A percentile compares a stretch with the other conserved stretches of the same genome.
phyloP scores from a whole-genome alignment of 2,329 filamentous ascomycete species.

The Penicillium thymicola region DNA sequence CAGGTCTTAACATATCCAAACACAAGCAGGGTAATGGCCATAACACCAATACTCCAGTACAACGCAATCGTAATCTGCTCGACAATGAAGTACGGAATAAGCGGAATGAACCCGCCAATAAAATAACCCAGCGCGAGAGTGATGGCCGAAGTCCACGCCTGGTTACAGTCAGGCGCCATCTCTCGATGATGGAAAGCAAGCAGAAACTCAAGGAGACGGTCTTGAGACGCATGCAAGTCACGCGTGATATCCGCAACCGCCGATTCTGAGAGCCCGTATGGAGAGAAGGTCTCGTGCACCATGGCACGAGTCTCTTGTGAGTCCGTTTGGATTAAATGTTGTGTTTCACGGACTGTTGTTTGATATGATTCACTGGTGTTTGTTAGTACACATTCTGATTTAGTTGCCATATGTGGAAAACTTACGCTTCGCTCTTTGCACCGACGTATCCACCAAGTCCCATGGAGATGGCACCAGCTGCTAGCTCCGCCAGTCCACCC shows the following conservation, averaged over 20 bases:
- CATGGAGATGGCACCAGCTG: constrained; percentile 74
- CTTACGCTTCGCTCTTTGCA: constrained; percentile 51
- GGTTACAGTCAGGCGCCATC: constrained; percentile 43
- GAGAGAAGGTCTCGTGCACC: constrained; percentile 41
- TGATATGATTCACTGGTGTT: constrained; percentile 43
- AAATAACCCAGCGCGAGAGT: constrained; percentile 69
- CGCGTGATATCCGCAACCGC: constrained; percentile 36
- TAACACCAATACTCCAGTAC: constrained; percentile 44
- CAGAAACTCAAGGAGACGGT: constrained; percentile 46
- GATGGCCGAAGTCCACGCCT: constrained; percentile 54
- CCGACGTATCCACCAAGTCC: constrained; percentile 72
- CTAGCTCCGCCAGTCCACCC: constrained; percentile 72
- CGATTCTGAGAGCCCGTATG: constrained; percentile 40
- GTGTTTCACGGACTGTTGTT: constrained; percentile 45
- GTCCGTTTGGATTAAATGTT: constrained; percentile 39
- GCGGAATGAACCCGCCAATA: constrained; percentile 66
- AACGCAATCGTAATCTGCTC: constrained; percentile 49
- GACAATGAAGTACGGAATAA: constrained; percentile 66
- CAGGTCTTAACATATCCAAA: constrained; percentile 48
- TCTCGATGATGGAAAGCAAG: constrained; percentile 49
- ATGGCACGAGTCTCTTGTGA: constrained; percentile 38
- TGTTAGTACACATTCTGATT: not conserved
- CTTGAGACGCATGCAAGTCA: constrained; percentile 37
- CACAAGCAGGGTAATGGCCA: constrained; percentile 40
- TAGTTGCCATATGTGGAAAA: not conserved